A percentile compares a stretch with the other conserved stretches of the same genome.
Conservation (phyloP, 441 rosid species). For the Mallotus japonicus region DNA sequence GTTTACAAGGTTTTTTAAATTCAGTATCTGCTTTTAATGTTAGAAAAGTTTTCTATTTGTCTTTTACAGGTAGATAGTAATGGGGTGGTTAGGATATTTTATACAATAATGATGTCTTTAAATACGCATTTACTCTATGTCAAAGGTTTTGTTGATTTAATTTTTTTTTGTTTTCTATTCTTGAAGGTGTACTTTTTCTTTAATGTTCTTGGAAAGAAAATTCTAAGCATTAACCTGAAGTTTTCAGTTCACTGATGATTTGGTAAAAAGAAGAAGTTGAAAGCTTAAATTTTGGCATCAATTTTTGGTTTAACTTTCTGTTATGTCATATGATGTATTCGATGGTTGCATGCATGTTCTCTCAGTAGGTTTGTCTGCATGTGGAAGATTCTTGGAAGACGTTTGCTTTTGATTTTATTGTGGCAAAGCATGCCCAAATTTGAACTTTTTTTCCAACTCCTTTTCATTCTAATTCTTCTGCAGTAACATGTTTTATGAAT, state of each 20-base stretch:
- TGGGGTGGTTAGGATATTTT: slow-evolving; percentile 27
- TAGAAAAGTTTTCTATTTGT: slow-evolving; percentile 9
- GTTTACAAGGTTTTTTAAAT: slow-evolving; percentile 2
- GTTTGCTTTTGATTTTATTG: slow-evolving; percentile 14
- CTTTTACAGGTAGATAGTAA: slow-evolving; percentile 15
- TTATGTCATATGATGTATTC: neutral
- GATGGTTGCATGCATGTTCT: slow-evolving; percentile 30
- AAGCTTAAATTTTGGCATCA: neutral
- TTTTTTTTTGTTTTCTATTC: neutral
- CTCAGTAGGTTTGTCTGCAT: slow-evolving; percentile 16
- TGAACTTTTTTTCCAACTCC: neutral
- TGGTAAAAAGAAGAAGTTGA: neutral
- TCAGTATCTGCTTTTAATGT: slow-evolving; percentile 13
- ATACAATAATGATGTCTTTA: slow-evolving; percentile 1
- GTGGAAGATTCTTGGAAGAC: slow-evolving; percentile 27
- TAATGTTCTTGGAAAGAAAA: neutral
- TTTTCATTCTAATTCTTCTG: neutral
- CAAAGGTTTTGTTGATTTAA: slow-evolving; percentile 6
- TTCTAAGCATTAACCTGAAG: neutral
- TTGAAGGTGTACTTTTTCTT: neutral
- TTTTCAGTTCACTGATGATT: neutral
- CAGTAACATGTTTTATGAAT: neutral
- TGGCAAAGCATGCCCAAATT: slow-evolving; percentile 5
- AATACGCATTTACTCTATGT: slow-evolving; percentile 9
- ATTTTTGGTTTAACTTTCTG: neutral